Evolutionary conservation across 164 flowering plant species (phyloP).

Genomic region (Taxillus chinensis): DNA sequence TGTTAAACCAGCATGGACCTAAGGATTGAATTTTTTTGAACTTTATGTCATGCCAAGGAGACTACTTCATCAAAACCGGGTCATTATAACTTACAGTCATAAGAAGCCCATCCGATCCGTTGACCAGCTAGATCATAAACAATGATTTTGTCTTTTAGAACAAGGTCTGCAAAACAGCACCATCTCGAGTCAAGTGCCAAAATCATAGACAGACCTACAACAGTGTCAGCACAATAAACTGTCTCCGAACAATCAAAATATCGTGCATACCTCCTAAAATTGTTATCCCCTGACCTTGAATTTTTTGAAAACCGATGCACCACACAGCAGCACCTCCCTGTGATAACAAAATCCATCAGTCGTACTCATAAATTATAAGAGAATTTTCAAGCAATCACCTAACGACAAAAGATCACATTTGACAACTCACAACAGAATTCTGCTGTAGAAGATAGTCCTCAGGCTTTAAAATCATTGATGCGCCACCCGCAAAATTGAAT

Average conservation of each 20-base stretch:
- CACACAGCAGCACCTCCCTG: constrained; percentile 68
- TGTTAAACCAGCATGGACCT: too few species aligned
- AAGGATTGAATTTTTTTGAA: neutral
- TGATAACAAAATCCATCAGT: constrained; percentile 2
- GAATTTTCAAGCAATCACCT: neutral
- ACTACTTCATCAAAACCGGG: too few species aligned
- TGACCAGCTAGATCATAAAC: constrained; percentile 82
- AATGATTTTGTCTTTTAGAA: constrained; percentile 79
- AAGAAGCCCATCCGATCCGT: constrained; percentile 81
- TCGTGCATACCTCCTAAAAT: constrained; percentile 76
- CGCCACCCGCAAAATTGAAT: constrained; percentile 75
- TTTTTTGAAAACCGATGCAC: constrained; percentile 89
- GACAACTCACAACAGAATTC: constrained; percentile 50
- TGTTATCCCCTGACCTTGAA: constrained; percentile 56
- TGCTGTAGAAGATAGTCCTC: constrained; percentile 73
- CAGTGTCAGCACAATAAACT: too few species aligned
- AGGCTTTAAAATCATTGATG: constrained; percentile 62
- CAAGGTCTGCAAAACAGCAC: constrained; percentile 59
- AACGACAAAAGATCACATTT: neutral
- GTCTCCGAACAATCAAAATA: neutral
- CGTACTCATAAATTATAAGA: neutral
- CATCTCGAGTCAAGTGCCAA: neutral
- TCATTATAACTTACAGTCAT: constrained; percentile 81
- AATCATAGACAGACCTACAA: neutral
- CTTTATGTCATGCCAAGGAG: neutral